phyloP scores from a whole-genome alignment of 1,139 yeast genomes.

The Protomyces macrosporus region DNA sequence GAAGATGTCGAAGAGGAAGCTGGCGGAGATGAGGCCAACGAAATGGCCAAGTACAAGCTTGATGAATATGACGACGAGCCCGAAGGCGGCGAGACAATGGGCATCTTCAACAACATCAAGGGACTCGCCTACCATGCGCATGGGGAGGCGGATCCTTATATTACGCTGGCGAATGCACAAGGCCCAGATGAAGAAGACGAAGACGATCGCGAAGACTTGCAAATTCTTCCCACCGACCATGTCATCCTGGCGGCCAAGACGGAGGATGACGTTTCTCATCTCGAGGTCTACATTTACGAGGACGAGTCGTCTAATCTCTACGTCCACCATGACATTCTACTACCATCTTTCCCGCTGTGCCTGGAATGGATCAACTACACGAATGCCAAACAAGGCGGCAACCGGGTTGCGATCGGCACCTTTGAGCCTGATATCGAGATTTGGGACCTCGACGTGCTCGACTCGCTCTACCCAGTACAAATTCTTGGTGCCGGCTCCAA shows the following conservation, averaged over 20 bases:
- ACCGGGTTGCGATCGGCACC: slow-evolving; percentile 93
- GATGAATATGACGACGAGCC: slow-evolving; percentile 68
- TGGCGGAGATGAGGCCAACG: slow-evolving; percentile 51
- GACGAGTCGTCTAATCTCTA: slow-evolving; percentile 66
- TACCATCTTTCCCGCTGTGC: slow-evolving; percentile 94
- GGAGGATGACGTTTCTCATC: slow-evolving; percentile 86
- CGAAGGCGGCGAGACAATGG: slow-evolving; percentile 43
- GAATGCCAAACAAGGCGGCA: slow-evolving; percentile 44
- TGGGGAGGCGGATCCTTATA: slow-evolving; percentile 68
- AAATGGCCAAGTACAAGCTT: slow-evolving; percentile 83
- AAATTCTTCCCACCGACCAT: slow-evolving; percentile 84
- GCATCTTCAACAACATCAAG: slow-evolving; percentile 42
- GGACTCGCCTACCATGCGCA: slow-evolving; percentile 52
- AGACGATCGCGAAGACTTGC: slow-evolving; percentile 74
- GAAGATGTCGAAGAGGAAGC: slow-evolving; percentile 37
- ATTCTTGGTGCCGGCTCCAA: slow-evolving; percentile 58
- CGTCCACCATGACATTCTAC: slow-evolving; percentile 94
- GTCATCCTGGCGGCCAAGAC: slow-evolving; percentile 87
- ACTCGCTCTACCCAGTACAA: slow-evolving; percentile 90
- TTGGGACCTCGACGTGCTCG: slow-evolving; percentile 91
- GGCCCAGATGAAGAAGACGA: slow-evolving; percentile 43
- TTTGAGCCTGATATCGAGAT: slow-evolving; percentile 96
- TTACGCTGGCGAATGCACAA: slow-evolving; percentile 59
- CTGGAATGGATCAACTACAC: slow-evolving; percentile 88
- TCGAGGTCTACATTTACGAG: slow-evolving; percentile 91